Percentiles rank a stretch among this genome's conserved stretches.
Conservation (phyloP, 768 basidiomycete species). For the Lentinus brumalis region DNA sequence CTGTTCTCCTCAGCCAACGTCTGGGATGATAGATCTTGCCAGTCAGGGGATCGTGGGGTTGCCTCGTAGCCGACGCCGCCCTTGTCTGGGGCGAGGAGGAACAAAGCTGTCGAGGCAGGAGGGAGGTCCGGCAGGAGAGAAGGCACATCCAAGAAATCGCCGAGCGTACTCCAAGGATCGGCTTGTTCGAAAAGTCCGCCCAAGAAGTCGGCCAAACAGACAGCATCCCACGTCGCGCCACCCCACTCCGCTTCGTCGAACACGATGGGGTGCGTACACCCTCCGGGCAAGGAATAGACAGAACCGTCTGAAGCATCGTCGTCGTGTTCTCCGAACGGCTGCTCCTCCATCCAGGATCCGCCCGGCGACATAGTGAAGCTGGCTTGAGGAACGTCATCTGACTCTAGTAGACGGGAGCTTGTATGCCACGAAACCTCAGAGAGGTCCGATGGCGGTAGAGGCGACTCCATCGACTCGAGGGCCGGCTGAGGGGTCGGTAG, state of each 20-base stretch:
- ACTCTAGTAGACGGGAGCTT: neutral
- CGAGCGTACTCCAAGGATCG: constrained; percentile 23
- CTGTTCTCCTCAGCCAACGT: neutral
- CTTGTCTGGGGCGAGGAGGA: neutral
- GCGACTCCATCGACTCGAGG: neutral
- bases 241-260: too few species aligned
- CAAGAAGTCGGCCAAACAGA: constrained; percentile 15
- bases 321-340: neutral
- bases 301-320: neutral
- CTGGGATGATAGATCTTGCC: neutral
- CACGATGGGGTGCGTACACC: neutral
- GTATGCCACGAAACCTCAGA: constrained; percentile 1
- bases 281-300: neutral
- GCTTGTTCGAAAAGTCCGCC: constrained; percentile 26
- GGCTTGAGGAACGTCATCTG: constrained; percentile 15
- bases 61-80: constrained; percentile 8
- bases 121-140: neutral
- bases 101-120: neutral
- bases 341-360: neutral
- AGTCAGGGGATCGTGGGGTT: neutral
- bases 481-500: neutral
- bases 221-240: neutral
- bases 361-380: constrained; percentile 10
- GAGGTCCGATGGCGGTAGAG: neutral
- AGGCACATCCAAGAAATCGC: constrained; percentile 11